These are phyloP conservation scores for Candida takata DNA, from an alignment of 805 yeast species.

Conservation along the genomic window DNA sequence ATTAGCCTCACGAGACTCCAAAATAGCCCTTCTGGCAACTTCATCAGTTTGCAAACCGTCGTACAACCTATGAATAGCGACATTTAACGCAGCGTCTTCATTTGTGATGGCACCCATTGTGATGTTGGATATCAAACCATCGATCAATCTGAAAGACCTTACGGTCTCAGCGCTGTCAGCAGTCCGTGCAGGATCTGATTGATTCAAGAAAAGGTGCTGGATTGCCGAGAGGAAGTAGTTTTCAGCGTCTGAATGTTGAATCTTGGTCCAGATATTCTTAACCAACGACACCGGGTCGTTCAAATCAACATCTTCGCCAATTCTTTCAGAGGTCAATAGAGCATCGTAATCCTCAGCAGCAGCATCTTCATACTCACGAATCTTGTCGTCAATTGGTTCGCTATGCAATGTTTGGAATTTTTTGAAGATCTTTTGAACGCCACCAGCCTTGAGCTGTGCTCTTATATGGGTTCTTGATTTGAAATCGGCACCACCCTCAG, in stretches of 20 bases:
- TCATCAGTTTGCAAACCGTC: slow-evolving; percentile 80
- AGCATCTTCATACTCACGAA: slow-evolving; percentile 50
- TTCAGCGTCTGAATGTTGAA: slow-evolving; percentile 45
- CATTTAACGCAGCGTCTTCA: slow-evolving; percentile 60
- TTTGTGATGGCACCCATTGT: slow-evolving; percentile 41
- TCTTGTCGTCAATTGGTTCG: slow-evolving; percentile 58
- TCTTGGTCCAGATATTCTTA: slow-evolving; percentile 51
- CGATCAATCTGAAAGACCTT: slow-evolving; percentile 54
- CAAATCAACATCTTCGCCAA: slow-evolving; percentile 36
- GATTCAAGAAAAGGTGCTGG: slow-evolving; percentile 44
- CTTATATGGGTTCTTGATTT: slow-evolving; percentile 50
- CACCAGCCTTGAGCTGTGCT: slow-evolving; percentile 50
- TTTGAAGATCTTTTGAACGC: slow-evolving; percentile 45
- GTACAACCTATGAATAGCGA: slow-evolving; percentile 66
- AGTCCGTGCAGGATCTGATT: slow-evolving; percentile 32
- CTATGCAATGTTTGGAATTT: slow-evolving; percentile 46
- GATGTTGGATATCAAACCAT: slow-evolving; percentile 58
- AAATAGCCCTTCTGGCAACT: slow-evolving; percentile 66
- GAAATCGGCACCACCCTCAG: slow-evolving; percentile 31
- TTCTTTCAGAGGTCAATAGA: slow-evolving; percentile 28
- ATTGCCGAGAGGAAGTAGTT: slow-evolving; percentile 44
- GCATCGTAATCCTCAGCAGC: slow-evolving; percentile 52
- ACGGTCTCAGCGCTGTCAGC: slow-evolving; percentile 38
- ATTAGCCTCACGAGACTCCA: slow-evolving; percentile 47
- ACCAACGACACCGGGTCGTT: slow-evolving; percentile 61